These are phyloP conservation scores for Apiospora hydei DNA, from an alignment of 2,329 filamentous ascomycete genomes.

Conservation along the genomic window DNA sequence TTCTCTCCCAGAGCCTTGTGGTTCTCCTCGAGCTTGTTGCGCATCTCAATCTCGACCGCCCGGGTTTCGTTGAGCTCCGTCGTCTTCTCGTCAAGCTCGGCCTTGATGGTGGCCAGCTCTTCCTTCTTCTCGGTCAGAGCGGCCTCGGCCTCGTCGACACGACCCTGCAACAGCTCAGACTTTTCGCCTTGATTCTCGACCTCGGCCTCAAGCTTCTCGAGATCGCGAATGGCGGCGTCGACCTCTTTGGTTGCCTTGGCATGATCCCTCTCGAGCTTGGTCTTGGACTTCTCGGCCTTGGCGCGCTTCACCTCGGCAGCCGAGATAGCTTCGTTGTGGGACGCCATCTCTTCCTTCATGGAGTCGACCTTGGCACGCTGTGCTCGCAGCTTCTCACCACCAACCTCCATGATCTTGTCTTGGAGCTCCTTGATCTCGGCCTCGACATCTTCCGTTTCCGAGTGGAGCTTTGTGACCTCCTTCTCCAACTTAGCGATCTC, in stretches of 20 bases:
- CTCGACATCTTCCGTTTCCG: constrained; percentile 89
- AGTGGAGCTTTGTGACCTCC: constrained; percentile 80
- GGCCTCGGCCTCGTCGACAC: constrained; percentile 84
- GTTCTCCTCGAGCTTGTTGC: constrained; percentile 96
- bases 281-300: constrained; percentile 92
- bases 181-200: constrained; percentile 78
- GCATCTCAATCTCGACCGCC: constrained; percentile 95
- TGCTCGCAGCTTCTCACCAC: constrained; percentile 87
- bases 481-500: constrained; percentile 77
- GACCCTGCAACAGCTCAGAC: constrained; percentile 74
- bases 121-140: constrained; percentile 80
- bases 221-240: constrained; percentile 72
- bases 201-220: constrained; percentile 80
- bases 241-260: constrained; percentile 82
- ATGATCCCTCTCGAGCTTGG: constrained; percentile 85
- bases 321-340: constrained; percentile 82
- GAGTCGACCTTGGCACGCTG: constrained; percentile 92
- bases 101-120: constrained; percentile 80
- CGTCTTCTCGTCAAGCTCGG: constrained; percentile 85
- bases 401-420: constrained; percentile 98
- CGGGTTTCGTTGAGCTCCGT: constrained; percentile 87
- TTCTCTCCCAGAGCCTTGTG: constrained; percentile 89
- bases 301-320: constrained; percentile 86
- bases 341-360: constrained; percentile 83
- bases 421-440: constrained; percentile 92